Conservation (phyloP, 768 basidiomycete species). For the Galerina sulciceps region DNA sequence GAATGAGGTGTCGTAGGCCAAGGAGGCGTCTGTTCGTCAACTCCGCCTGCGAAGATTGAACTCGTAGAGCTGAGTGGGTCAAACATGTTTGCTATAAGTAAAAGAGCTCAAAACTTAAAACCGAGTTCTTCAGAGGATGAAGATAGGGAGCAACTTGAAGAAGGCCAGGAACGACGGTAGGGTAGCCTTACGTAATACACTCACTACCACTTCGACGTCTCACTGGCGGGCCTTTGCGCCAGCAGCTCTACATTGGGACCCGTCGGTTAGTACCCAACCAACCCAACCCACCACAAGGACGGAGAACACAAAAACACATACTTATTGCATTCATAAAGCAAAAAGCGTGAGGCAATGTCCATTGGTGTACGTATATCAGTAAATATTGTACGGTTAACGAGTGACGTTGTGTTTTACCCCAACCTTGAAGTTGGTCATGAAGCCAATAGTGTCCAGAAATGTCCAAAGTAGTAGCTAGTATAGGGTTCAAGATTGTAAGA, state of each 20-base stretch:
- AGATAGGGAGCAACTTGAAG: no score
- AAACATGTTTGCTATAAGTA: slow-evolving; percentile 48
- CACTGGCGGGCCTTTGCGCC: no score
- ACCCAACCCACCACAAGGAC: no score
- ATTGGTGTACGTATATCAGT: slow-evolving; percentile 2
- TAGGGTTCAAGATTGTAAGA: no score
- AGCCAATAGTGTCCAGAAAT: not conserved
- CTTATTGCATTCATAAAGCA: not conserved
- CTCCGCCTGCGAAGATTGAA: slow-evolving; percentile 55
- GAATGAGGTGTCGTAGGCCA: slow-evolving; percentile 86
- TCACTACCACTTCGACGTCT: no score
- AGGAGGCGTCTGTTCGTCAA: slow-evolving; percentile 52
- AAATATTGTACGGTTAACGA: slow-evolving; percentile 14
- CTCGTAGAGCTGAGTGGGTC: slow-evolving; percentile 71
- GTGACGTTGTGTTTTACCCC: slow-evolving; percentile 12
- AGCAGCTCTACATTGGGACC: no score
- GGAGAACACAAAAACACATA: no score
- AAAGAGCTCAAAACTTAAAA: not conserved
- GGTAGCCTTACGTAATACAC: no score
- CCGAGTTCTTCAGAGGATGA: not conserved
- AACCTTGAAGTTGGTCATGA: not conserved
- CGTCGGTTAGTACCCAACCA: no score
- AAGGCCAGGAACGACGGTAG: no score
- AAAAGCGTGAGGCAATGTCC: not conserved
- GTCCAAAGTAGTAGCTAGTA: no score